A percentile compares a stretch with the other conserved stretches of the same genome.
phyloP scores from a whole-genome alignment of 805 yeast species.

The Kluyveromyces dobzhanskii region DNA sequence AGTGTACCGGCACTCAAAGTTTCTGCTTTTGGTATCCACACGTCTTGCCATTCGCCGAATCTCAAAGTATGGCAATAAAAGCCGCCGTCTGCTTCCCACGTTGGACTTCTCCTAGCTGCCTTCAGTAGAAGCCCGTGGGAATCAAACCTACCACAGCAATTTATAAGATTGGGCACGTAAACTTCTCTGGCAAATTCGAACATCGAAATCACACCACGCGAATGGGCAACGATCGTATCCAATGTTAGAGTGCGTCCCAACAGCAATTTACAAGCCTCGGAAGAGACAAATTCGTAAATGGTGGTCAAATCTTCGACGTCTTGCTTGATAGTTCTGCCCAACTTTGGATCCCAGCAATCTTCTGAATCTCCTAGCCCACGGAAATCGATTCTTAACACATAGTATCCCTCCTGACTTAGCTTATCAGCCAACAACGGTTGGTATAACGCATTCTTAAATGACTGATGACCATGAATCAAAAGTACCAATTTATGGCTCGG shows the following conservation, averaged over 20 bases:
- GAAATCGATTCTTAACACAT: conserved; percentile 72
- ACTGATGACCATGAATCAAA: conserved; percentile 76
- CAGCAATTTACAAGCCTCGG: conserved; percentile 20
- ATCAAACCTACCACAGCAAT: conserved; percentile 64
- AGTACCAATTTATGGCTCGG: conserved; percentile 45
- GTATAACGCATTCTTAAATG: conserved; percentile 75
- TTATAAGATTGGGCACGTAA: conserved; percentile 57
- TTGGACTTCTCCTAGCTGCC: conserved; percentile 27
- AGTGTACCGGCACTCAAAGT: conserved; percentile 40
- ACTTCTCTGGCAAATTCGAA: conserved; percentile 53
- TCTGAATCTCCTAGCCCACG: conserved; percentile 79
- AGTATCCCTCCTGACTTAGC: conserved; percentile 55
- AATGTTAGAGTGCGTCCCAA: conserved; percentile 38
- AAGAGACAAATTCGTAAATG: conserved; percentile 30
- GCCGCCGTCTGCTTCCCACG: conserved; percentile 36
- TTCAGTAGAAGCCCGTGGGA: conserved; percentile 39
- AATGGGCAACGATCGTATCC: conserved; percentile 62
- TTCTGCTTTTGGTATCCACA: conserved; percentile 43
- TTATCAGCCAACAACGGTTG: conserved; percentile 53
- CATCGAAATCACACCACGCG: conserved; percentile 72
- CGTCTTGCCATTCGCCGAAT: conserved; percentile 38
- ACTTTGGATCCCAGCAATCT: conserved; percentile 21
- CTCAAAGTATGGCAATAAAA: conserved; percentile 36
- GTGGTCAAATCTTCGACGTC: conserved; percentile 63
- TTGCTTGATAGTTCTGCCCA: conserved; percentile 51